These are phyloP conservation scores for Paraconiothyrium brasiliense DNA, from an alignment of 2,329 filamentous ascomycete species.

Conservation along the genomic window DNA sequence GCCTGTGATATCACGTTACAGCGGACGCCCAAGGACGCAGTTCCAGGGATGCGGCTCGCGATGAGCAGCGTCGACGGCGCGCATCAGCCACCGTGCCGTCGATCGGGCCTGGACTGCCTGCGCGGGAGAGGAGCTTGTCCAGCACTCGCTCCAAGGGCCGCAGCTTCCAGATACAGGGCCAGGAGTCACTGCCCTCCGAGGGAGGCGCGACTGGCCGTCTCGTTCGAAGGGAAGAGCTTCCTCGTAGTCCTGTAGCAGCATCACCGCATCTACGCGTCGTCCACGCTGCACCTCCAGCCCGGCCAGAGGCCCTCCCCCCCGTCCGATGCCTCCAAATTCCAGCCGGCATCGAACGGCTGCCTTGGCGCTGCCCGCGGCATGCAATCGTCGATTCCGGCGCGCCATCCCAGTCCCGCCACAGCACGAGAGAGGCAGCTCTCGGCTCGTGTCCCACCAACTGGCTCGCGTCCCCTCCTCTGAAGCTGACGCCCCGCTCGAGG, in stretches of 20 bases:
- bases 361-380: constrained; percentile 31
- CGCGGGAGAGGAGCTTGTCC: background rate
- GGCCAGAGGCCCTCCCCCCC: no score
- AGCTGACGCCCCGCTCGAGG: constrained; percentile 45
- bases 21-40: background rate
- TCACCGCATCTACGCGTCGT: background rate
- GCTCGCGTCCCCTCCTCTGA: constrained; percentile 33
- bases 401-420: constrained; percentile 41
- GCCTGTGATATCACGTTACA: constrained; percentile 15
- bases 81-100: constrained; percentile 33
- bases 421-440: constrained; percentile 31
- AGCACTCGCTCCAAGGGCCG: background rate
- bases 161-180: no score
- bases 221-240: background rate
- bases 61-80: constrained; percentile 30
- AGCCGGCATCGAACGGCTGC: constrained; percentile 24
- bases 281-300: background rate
- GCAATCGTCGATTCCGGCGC: constrained; percentile 44
- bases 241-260: no score
- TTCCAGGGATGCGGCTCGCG: constrained; percentile 27
- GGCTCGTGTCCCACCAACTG: constrained; percentile 40
- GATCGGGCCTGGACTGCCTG: constrained; percentile 40
- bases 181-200: no score
- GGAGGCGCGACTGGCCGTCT: background rate
- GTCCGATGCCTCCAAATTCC: background rate